Evolutionary conservation across 23 red algal genomes (phyloP).

Genomic region (Gracilaria vermiculophylla): DNA sequence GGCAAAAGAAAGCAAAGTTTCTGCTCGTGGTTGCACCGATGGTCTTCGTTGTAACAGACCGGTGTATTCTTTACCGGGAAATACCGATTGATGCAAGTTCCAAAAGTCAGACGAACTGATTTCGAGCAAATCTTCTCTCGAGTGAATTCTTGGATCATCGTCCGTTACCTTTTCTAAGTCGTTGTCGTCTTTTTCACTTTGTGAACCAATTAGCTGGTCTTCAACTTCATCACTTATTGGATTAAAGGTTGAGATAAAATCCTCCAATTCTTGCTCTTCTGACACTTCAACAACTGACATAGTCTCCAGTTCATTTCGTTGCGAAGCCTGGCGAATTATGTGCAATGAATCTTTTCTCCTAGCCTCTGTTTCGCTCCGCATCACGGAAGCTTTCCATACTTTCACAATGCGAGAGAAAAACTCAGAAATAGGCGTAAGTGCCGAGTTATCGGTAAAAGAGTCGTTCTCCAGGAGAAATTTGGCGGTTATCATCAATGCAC

Average conservation of each 20-base stretch:
- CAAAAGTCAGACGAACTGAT: conserved; percentile 20
- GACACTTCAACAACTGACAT: neutral
- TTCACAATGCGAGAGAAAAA: conserved; percentile 2
- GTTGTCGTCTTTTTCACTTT: neutral
- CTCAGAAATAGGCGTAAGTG: neutral
- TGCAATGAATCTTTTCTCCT: conserved; percentile 12
- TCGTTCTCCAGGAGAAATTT: conserved; percentile 14
- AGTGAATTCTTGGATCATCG: neutral
- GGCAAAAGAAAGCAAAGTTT: conserved; percentile 9
- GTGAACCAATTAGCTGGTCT: conserved; percentile 7
- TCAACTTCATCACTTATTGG: conserved; percentile 42
- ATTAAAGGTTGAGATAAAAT: conserved; percentile 48
- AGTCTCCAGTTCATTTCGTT: neutral
- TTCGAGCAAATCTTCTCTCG: neutral
- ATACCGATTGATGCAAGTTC: conserved; percentile 28
- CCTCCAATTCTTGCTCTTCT: conserved; percentile 17
- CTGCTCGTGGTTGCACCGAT: neutral
- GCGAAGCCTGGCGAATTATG: conserved; percentile 26
- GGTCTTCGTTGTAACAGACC: neutral
- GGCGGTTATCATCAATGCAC: neutral
- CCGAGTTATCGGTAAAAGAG: neutral
- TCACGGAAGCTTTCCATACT: conserved; percentile 16
- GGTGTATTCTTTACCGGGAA: neutral
- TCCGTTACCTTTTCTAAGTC: neutral
- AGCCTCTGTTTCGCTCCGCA: conserved; percentile 16